Conservation (phyloP, 2,329 filamentous ascomycete genomes). For the Fusarium verrucosum region DNA sequence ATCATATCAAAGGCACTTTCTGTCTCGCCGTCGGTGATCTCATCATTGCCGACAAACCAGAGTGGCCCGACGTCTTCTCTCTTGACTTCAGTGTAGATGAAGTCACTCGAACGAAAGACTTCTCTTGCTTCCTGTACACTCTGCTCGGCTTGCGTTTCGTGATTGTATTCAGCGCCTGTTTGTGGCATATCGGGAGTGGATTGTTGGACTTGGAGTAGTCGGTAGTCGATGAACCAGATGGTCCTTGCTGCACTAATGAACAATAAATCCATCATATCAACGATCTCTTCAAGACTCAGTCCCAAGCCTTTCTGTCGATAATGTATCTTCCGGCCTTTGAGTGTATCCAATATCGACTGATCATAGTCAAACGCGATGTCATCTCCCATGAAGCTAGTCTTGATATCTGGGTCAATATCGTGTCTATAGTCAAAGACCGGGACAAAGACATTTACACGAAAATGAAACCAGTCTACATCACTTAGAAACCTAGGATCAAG, state of each 20-base stretch:
- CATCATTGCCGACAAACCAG: neutral
- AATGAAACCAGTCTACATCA: neutral
- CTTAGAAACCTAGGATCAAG: slow-evolving; percentile 1
- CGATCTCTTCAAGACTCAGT: neutral
- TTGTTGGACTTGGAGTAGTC: neutral
- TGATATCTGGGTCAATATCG: neutral
- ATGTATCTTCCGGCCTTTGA: neutral
- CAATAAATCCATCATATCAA: slow-evolving; percentile 5
- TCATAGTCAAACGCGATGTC: slow-evolving; percentile 27
- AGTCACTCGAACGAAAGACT: slow-evolving; percentile 6
- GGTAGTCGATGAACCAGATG: slow-evolving; percentile 24
- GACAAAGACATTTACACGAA: neutral
- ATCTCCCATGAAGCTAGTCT: slow-evolving; percentile 8
- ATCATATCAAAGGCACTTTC: slow-evolving; percentile 6
- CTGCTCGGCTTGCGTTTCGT: neutral
- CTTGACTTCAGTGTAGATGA: slow-evolving; percentile 7
- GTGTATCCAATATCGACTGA: neutral
- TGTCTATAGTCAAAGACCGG: neutral
- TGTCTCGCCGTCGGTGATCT: neutral
- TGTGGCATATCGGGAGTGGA: too few species aligned
- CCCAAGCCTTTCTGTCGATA: neutral
- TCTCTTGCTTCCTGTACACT: rapidly evolving
- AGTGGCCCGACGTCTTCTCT: neutral
- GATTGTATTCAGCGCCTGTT: rapidly evolving
- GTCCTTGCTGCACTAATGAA: neutral